Evolutionary conservation across 108 stramenopile species (phyloP).

Genomic region (Nitzschia inconspicua): DNA sequence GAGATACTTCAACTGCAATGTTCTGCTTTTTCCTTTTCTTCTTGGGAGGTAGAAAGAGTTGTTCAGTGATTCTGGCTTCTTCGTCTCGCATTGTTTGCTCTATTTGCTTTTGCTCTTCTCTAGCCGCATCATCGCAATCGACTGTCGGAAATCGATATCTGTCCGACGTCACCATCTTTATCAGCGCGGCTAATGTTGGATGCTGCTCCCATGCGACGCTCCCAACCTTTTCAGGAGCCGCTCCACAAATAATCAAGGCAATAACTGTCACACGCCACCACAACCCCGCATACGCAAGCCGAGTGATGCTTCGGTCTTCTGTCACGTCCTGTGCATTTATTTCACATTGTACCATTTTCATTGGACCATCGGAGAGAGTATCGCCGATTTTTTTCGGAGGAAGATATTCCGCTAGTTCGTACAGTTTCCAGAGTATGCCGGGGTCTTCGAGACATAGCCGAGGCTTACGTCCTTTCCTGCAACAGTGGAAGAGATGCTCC

Average conservation of each 20-base stretch:
- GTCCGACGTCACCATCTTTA: slow-evolving; percentile 72
- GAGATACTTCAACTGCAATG: neutral
- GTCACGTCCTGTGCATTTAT: neutral
- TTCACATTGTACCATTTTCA: neutral
- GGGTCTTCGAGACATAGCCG: slow-evolving; percentile 24
- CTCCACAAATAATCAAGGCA: slow-evolving; percentile 53
- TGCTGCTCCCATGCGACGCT: slow-evolving; percentile 47
- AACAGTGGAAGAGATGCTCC: slow-evolving; percentile 59
- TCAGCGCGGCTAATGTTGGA: slow-evolving; percentile 60
- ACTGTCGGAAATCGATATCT: slow-evolving; percentile 77
- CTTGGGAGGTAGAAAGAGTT: slow-evolving; percentile 48
- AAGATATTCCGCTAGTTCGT: slow-evolving; percentile 49
- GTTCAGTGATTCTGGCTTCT: slow-evolving; percentile 58
- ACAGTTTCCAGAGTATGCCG: slow-evolving; percentile 48
- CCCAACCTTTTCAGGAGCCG: slow-evolving; percentile 43
- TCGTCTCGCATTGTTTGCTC: slow-evolving; percentile 50
- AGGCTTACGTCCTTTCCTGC: slow-evolving; percentile 14
- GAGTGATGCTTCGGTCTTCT: slow-evolving; percentile 2
- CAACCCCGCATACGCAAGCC: slow-evolving; percentile 54
- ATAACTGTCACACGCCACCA: slow-evolving; percentile 78
- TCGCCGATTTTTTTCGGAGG: slow-evolving; percentile 20
- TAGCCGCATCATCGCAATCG: slow-evolving; percentile 57
- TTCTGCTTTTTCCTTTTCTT: slow-evolving; percentile 25
- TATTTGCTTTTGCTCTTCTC: slow-evolving; percentile 49
- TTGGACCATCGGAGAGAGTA: neutral